Conservation (phyloP, 371 early-diverging fungal genomes). For the Mortierella sp. region DNA sequence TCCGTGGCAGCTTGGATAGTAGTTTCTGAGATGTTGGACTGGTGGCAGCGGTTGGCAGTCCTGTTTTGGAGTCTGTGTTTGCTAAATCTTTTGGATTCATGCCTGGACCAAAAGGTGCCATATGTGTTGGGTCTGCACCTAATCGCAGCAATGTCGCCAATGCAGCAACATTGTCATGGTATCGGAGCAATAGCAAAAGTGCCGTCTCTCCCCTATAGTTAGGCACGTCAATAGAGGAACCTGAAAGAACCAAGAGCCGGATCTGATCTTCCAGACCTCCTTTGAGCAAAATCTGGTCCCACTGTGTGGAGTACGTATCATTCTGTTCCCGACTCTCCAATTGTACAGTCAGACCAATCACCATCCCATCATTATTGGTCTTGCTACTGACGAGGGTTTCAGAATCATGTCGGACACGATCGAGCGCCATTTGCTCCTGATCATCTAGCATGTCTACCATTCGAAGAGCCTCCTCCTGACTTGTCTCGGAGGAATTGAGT, state of each 20-base stretch:
- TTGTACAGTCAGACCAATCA: background rate
- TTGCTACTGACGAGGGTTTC: slow-evolving; percentile 18
- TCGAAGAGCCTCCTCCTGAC: slow-evolving; percentile 22
- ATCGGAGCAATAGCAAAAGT: slow-evolving; percentile 36
- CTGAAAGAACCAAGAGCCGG: slow-evolving; percentile 33
- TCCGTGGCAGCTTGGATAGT: slow-evolving; percentile 11
- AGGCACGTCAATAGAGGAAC: slow-evolving; percentile 34
- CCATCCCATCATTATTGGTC: background rate
- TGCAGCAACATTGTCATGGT: slow-evolving; percentile 38
- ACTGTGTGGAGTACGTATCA: slow-evolving; percentile 26
- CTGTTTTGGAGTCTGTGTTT: no score
- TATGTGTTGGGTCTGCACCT: slow-evolving; percentile 37
- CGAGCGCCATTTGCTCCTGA: slow-evolving; percentile 32
- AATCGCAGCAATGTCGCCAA: slow-evolving; percentile 35
- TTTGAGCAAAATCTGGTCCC: slow-evolving; percentile 30
- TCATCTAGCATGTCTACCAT: slow-evolving; percentile 28
- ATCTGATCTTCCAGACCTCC: slow-evolving; percentile 53
- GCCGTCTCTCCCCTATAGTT: slow-evolving; percentile 49
- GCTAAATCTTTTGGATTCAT: no score
- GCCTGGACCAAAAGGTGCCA: slow-evolving; percentile 53
- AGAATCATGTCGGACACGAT: slow-evolving; percentile 33
- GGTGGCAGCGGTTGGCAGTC: slow-evolving; percentile 1
- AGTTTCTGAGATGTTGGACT: slow-evolving; percentile 21
- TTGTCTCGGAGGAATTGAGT: slow-evolving; percentile 10
- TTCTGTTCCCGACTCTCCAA: background rate